Percentiles rank a stretch among this genome's conserved stretches.
phyloP scores from a whole-genome alignment of 768 basidiomycete genomes.

The Rhizopogon roseolus region DNA sequence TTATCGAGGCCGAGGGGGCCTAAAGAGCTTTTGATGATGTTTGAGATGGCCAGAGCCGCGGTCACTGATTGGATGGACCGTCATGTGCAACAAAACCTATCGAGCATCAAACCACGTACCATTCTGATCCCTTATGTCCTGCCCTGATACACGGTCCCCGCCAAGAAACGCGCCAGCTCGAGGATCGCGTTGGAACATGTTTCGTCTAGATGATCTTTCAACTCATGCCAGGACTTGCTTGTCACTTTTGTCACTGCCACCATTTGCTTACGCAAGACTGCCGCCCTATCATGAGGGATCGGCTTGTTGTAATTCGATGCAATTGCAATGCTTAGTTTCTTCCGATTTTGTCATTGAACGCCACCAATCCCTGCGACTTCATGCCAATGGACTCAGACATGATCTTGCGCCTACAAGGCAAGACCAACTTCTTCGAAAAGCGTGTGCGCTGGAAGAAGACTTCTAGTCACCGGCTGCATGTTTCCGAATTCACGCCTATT shows the following conservation, averaged over 20 bases:
- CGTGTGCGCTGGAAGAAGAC: conserved; percentile 55
- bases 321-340: too few relatives aligned
- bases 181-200: conserved; percentile 90
- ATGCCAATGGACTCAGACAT: conserved; percentile 74
- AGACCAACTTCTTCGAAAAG: conserved; percentile 97
- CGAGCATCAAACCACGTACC: conserved; percentile 38
- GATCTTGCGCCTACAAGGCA: conserved; percentile 85
- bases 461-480: conserved; percentile 20
- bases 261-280: conserved; percentile 1
- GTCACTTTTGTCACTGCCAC: not conserved
- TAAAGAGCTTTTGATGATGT: conserved; percentile 93
- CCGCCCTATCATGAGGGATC: not conserved
- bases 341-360: conserved; percentile 27
- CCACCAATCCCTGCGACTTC: conserved; percentile 84
- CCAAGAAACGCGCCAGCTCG: conserved; percentile 90
- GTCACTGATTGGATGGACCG: conserved; percentile 53
- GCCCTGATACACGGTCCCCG: conserved; percentile 89
- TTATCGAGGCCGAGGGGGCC: conserved; percentile 95
- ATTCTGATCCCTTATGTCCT: conserved; percentile 96
- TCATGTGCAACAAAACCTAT: not conserved
- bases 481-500: not conserved
- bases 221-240: not conserved
- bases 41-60: conserved; percentile 94
- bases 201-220: conserved; percentile 5
- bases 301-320: not conserved